A percentile compares a stretch with the other conserved stretches of the same genome.
phyloP scores from a whole-genome alignment of 2,329 filamentous ascomycete species.

The Cytospora mali region DNA sequence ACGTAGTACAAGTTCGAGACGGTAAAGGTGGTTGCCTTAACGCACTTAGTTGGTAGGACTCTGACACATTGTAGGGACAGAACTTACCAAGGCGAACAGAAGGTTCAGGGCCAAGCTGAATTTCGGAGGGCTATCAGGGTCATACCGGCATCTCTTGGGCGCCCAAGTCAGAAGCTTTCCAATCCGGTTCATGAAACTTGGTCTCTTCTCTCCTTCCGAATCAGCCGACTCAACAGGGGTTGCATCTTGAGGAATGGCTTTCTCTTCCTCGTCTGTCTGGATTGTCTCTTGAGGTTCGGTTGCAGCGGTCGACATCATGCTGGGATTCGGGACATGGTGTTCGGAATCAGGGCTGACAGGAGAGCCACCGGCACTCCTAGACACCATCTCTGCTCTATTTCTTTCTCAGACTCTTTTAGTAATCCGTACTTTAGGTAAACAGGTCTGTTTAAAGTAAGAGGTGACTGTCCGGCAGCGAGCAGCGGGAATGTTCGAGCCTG shows the following conservation, averaged over 20 bases:
- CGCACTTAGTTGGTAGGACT: neutral
- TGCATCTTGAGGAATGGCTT: neutral
- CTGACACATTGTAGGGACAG: neutral
- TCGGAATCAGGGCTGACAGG: neutral
- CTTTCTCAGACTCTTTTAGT: too few species aligned
- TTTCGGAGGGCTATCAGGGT: constrained; percentile 64
- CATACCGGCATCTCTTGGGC: constrained; percentile 68
- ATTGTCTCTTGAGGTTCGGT: neutral
- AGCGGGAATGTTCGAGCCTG: neutral
- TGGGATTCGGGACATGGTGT: neutral
- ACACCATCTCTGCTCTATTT: neutral
- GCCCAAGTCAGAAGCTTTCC: constrained; percentile 53
- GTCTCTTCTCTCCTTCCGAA: neutral
- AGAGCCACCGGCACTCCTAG: neutral
- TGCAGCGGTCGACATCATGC: neutral
- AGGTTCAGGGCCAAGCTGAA: constrained; percentile 72
- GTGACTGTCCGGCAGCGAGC: neutral
- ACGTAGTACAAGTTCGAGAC: constrained; percentile 84
- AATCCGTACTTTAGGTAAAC: too few species aligned
- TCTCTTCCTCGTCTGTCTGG: neutral
- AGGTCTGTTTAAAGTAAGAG: neutral
- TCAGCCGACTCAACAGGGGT: neutral
- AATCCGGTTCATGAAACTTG: neutral
- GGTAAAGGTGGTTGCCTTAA: constrained; percentile 62
- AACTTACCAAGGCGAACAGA: constrained; percentile 64